Evolutionary conservation across 2,329 filamentous ascomycete species (phyloP).

Genomic region (Xylaria digitata): DNA sequence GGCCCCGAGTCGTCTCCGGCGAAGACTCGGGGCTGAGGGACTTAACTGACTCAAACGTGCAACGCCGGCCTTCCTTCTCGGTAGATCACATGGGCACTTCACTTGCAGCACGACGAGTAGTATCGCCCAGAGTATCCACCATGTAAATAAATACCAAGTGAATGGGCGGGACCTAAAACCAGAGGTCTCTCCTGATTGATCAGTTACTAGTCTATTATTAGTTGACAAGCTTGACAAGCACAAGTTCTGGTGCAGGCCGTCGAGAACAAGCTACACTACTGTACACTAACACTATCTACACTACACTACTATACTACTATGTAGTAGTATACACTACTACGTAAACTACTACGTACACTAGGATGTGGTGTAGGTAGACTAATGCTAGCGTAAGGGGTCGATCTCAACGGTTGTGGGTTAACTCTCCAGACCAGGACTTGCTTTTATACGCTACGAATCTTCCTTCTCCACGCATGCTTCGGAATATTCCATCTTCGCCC

Average conservation of each 20-base stretch:
- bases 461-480: conserved; percentile 19
- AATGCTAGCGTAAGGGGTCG: conserved; percentile 21
- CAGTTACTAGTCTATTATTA: conserved; percentile 28
- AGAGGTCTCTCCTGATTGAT: conserved; percentile 6
- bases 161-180: conserved; percentile 11
- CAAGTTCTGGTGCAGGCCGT: background rate
- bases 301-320: no score
- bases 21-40: conserved; percentile 18
- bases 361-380: background rate
- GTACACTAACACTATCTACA: no score
- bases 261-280: background rate
- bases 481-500: conserved; percentile 28
- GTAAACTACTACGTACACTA: no score
- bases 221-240: conserved; percentile 31
- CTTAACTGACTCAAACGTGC: conserved; percentile 27
- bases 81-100: conserved; percentile 7
- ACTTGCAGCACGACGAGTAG: no score
- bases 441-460: conserved; percentile 19
- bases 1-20: conserved; percentile 1
- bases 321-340: no score
- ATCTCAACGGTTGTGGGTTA: conserved; percentile 28
- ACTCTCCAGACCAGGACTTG: background rate
- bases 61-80: conserved; percentile 15
- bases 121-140: no score
- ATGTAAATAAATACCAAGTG: background rate